Evolutionary conservation across 495 filamentous ascomycete genomes (phyloP).

Genomic region (Neurospora sp.): DNA sequence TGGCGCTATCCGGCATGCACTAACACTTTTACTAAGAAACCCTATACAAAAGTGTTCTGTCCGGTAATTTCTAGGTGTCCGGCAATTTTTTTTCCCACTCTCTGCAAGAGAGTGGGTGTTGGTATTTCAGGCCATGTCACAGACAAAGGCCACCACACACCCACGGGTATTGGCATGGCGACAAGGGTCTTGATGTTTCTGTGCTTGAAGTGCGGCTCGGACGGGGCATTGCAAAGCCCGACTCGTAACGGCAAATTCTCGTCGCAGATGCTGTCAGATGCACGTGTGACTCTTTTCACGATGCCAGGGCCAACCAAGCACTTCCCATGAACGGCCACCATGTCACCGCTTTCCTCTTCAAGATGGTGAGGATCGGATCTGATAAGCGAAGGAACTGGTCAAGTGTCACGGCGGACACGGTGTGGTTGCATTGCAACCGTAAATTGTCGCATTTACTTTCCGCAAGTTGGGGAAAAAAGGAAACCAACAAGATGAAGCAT

Average conservation of each 20-base stretch:
- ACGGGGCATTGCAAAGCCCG: conserved; percentile 8
- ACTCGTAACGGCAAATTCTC: conserved; percentile 14
- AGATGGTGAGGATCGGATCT: conserved; percentile 4
- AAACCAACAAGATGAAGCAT: not conserved
- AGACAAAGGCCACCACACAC: too few species aligned
- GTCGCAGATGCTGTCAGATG: conserved; percentile 6
- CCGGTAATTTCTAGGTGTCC: too few species aligned
- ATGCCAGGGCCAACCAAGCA: not conserved
- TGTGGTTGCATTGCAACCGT: not conserved
- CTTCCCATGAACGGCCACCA: not conserved
- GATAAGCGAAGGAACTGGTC: conserved; percentile 4
- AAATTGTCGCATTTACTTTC: not conserved
- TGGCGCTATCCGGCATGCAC: too few species aligned
- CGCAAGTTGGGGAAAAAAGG: not conserved
- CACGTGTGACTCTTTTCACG: conserved; percentile 4
- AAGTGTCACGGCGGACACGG: not conserved
- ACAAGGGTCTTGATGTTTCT: not conserved
- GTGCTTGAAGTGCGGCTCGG: not conserved
- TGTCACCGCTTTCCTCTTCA: not conserved
- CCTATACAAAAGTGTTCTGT: too few species aligned
- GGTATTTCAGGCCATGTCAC: too few species aligned
- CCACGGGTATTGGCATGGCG: not conserved
- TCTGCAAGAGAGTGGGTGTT: too few species aligned
- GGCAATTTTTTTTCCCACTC: too few species aligned
- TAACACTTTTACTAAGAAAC: too few species aligned